Conservation (phyloP, 768 basidiomycete genomes). For the Leccinum longicurvipes region DNA sequence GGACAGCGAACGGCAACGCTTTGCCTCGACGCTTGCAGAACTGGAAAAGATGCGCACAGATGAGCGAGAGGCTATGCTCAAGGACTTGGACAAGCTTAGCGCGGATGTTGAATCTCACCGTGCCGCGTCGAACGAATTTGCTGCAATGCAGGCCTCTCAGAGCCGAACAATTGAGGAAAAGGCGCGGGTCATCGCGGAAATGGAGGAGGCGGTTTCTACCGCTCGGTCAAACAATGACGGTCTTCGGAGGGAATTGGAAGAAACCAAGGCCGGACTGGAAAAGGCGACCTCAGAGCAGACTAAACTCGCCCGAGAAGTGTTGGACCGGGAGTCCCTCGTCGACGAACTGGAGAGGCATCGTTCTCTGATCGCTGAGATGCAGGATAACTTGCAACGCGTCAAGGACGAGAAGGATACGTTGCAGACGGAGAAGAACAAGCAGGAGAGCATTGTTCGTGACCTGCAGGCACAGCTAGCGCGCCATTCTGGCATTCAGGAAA, state of each 20-base stretch:
- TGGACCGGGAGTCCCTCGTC: constrained; percentile 69
- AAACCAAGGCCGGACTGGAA: constrained; percentile 57
- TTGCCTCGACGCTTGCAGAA: constrained; percentile 16
- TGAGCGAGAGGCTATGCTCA: constrained; percentile 34
- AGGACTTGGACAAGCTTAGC: constrained; percentile 47
- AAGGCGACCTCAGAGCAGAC: constrained; percentile 56
- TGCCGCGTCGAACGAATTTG: constrained; percentile 41
- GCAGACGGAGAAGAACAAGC: constrained; percentile 66
- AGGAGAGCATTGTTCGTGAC: constrained; percentile 70
- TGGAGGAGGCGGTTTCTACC: constrained; percentile 49
- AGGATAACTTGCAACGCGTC: constrained; percentile 71
- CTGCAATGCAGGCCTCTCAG: constrained; percentile 37
- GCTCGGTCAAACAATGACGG: constrained; percentile 40
- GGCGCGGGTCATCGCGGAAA: constrained; percentile 37
- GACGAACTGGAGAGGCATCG: constrained; percentile 78
- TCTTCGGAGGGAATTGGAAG: constrained; percentile 41
- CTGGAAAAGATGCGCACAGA: constrained; percentile 14
- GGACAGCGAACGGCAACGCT: constrained; percentile 29
- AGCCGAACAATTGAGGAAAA: constrained; percentile 53
- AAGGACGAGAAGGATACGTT: constrained; percentile 81
- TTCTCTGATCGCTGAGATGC: constrained; percentile 69
- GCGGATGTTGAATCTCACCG: constrained; percentile 53
- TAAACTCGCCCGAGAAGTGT: constrained; percentile 65
- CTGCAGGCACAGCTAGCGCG: constrained; percentile 70
- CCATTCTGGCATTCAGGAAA: constrained; percentile 38